Percentiles rank a stretch among this genome's conserved stretches.
Conservation (phyloP, 805 yeast species). For the Candida ulmi region DNA sequence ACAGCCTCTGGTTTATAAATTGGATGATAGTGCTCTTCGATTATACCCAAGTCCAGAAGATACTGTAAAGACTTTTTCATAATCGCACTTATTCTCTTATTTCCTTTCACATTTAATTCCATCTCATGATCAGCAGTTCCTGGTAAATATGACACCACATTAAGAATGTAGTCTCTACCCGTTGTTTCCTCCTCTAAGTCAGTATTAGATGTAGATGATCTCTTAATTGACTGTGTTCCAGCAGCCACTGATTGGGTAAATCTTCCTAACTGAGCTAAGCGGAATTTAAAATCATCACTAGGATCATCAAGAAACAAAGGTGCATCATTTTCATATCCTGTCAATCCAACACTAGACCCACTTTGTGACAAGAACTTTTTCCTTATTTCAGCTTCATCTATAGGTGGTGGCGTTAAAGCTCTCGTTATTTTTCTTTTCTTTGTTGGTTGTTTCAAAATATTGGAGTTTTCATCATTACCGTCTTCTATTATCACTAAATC, state of each 20-base stretch:
- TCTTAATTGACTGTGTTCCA: not conserved
- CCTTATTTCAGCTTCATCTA: slow-evolving; percentile 12
- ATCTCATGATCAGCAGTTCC: slow-evolving; percentile 10
- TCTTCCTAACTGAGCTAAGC: slow-evolving; percentile 1
- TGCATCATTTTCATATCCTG: not conserved
- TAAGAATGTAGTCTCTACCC: slow-evolving; percentile 7
- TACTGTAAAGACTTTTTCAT: slow-evolving; percentile 9
- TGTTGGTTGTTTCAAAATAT: not conserved
- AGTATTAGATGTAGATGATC: slow-evolving; percentile 1
- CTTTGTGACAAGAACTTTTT: not conserved
- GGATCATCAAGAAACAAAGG: slow-evolving; percentile 2
- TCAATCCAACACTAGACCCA: not conserved
- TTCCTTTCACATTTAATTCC: slow-evolving; percentile 13
- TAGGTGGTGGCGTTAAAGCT: slow-evolving; percentile 13
- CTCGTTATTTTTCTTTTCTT: not conserved
- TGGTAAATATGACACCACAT: slow-evolving; percentile 15
- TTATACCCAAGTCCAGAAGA: slow-evolving; percentile 1
- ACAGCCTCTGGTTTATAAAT: slow-evolving; percentile 12
- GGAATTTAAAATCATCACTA: slow-evolving; percentile 1
- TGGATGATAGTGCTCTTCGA: not conserved
- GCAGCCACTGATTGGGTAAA: not conserved
- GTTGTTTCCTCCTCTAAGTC: not conserved
- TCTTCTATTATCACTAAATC: not conserved
- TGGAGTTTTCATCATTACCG: not conserved
- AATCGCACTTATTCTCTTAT: slow-evolving; percentile 12